These are phyloP conservation scores for Podaxis pistillaris DNA, from an alignment of 768 basidiomycete genomes.

Conservation along the genomic window DNA sequence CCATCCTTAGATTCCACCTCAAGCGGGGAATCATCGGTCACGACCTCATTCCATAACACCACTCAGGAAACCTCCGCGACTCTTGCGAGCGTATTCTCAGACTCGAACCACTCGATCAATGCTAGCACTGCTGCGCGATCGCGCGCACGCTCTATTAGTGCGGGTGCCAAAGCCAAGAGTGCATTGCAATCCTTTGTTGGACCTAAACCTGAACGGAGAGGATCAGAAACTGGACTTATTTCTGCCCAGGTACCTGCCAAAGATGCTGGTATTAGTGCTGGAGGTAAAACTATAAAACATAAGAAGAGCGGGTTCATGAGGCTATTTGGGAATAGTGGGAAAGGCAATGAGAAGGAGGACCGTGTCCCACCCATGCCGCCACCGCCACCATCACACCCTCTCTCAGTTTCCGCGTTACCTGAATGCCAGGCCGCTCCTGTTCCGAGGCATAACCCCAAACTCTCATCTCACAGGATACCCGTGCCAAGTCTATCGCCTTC, in stretches of 20 bases:
- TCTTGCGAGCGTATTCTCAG: background rate
- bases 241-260: slow-evolving; percentile 15
- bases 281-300: slow-evolving; percentile 57
- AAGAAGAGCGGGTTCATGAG: slow-evolving; percentile 85
- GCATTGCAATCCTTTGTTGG: slow-evolving; percentile 44
- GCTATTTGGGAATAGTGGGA: slow-evolving; percentile 56
- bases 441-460: slow-evolving; percentile 23
- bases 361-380: slow-evolving; percentile 45
- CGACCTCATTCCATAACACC: slow-evolving; percentile 26
- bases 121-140: slow-evolving; percentile 19
- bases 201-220: slow-evolving; percentile 39
- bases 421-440: slow-evolving; percentile 20
- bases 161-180: slow-evolving; percentile 51
- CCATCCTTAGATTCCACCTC: slow-evolving; percentile 23
- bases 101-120: background rate
- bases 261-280: slow-evolving; percentile 16
- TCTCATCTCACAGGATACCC: slow-evolving; percentile 36
- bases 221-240: slow-evolving; percentile 33
- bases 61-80: background rate
- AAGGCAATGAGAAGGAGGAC: slow-evolving; percentile 48
- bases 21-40: slow-evolving; percentile 23
- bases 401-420: slow-evolving; percentile 14
- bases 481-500: slow-evolving; percentile 40
- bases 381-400: slow-evolving; percentile 35
- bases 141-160: slow-evolving; percentile 63